These are phyloP conservation scores for Brassica carinata DNA, from an alignment of 345 rosid species.

Conservation along the genomic window DNA sequence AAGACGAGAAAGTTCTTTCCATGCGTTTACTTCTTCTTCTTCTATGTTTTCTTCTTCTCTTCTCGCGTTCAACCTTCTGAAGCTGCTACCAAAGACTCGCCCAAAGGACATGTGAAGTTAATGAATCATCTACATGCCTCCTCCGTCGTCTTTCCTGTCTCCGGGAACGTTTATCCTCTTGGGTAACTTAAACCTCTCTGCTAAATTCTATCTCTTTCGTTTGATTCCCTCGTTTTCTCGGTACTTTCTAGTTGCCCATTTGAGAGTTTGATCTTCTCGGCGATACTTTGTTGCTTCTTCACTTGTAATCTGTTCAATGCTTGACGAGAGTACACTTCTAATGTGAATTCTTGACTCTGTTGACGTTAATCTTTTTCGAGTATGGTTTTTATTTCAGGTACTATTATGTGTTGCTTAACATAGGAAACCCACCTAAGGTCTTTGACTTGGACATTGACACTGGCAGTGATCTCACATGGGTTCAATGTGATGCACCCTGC, in stretches of 20 bases:
- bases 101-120: conserved; percentile 19
- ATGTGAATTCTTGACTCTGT: not conserved
- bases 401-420: conserved; percentile 59
- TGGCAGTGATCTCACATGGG: conserved; percentile 96
- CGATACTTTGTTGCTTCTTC: not conserved
- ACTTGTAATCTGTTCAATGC: not conserved
- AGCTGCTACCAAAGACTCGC: conserved; percentile 28
- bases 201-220: conserved; percentile 14
- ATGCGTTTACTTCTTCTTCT: not conserved
- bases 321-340: not conserved
- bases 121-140: conserved; percentile 40
- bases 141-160: conserved; percentile 62
- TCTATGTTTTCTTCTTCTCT: not conserved
- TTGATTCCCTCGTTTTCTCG: not conserved
- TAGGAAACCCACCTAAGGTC: conserved; percentile 78
- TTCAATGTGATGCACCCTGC: conserved; percentile 98
- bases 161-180: conserved; percentile 89
- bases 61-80: conserved; percentile 14
- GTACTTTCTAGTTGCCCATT: not conserved
- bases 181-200: conserved; percentile 50
- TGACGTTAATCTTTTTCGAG: not conserved
- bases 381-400: conserved; percentile 47
- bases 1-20: conserved; percentile 20
- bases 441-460: conserved; percentile 91
- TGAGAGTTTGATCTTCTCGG: not conserved